Conservation (phyloP, 768 basidiomycete genomes). For the Xerocomellus dryophilus region DNA sequence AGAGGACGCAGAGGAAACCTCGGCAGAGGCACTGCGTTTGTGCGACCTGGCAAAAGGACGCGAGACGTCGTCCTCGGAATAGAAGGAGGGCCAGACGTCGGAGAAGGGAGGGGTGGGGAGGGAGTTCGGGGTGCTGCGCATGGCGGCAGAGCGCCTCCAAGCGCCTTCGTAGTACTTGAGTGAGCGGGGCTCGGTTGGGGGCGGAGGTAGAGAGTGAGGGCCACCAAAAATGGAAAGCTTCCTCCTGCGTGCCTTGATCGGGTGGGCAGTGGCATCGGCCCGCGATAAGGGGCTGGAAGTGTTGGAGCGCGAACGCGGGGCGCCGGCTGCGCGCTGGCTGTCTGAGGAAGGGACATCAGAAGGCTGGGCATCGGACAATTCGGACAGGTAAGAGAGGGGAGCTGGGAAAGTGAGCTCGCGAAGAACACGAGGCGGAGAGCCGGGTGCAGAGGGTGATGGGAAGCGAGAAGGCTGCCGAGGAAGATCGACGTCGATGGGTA, state of each 20-base stretch:
- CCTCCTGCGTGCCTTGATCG: constrained; percentile 17
- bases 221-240: constrained; percentile 40
- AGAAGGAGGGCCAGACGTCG: constrained; percentile 25
- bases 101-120: constrained; percentile 11
- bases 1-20: constrained; percentile 45
- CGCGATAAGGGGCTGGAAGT: constrained; percentile 25
- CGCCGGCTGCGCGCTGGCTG: background rate
- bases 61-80: constrained; percentile 41
- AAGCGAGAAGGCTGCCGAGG: constrained; percentile 27
- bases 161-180: constrained; percentile 45
- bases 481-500: constrained; percentile 45
- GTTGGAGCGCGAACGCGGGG: constrained; percentile 4
- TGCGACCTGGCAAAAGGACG: constrained; percentile 34
- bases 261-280: constrained; percentile 6
- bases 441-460: constrained; percentile 11
- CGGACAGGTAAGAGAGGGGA: constrained; percentile 53
- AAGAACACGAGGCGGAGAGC: constrained; percentile 31
- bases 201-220: constrained; percentile 41
- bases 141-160: constrained; percentile 43
- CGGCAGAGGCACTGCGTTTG: constrained; percentile 42
- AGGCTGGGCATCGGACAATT: constrained; percentile 13
- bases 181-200: constrained; percentile 43
- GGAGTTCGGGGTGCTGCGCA: background rate
- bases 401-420: constrained; percentile 73
- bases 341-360: constrained; percentile 8